These are phyloP conservation scores for Ambrosia trifida DNA, from an alignment of 129 eudicot species.

Conservation along the genomic window DNA sequence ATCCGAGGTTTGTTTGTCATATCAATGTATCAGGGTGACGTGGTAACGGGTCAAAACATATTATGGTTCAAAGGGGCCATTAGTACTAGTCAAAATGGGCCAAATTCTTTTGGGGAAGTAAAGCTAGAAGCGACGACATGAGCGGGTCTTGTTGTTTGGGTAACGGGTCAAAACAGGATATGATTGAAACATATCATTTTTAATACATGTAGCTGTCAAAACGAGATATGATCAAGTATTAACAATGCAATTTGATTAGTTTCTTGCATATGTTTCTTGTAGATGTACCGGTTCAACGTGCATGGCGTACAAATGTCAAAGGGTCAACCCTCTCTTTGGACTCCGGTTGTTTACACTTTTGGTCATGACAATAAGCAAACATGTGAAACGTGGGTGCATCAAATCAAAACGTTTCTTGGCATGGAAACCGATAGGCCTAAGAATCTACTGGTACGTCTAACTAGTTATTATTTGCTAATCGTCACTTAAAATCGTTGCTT, in stretches of 20 bases:
- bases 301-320: slow-evolving; percentile 59
- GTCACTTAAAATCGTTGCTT: neutral
- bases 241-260: too few species aligned
- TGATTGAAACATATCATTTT: neutral
- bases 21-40: neutral
- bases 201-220: too few species aligned
- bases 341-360: slow-evolving; percentile 53
- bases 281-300: slow-evolving; percentile 71
- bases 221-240: too few species aligned
- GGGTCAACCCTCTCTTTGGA: slow-evolving; percentile 53
- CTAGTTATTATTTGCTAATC: neutral
- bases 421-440: slow-evolving; percentile 61
- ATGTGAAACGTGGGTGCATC: slow-evolving; percentile 57
- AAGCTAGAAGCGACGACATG: neutral
- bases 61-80: too few species aligned
- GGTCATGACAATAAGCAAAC: slow-evolving; percentile 54
- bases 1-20: slow-evolving; percentile 48
- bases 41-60: too few species aligned
- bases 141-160: neutral
- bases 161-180: neutral
- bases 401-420: slow-evolving; percentile 39
- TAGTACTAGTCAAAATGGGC: too few species aligned
- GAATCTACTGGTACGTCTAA: slow-evolving; percentile 68
- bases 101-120: too few species aligned
- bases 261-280: slow-evolving; percentile 25